These are phyloP conservation scores for Xerophyta viscosa DNA, from an alignment of 106 monocot genomes.

Conservation along the genomic window DNA sequence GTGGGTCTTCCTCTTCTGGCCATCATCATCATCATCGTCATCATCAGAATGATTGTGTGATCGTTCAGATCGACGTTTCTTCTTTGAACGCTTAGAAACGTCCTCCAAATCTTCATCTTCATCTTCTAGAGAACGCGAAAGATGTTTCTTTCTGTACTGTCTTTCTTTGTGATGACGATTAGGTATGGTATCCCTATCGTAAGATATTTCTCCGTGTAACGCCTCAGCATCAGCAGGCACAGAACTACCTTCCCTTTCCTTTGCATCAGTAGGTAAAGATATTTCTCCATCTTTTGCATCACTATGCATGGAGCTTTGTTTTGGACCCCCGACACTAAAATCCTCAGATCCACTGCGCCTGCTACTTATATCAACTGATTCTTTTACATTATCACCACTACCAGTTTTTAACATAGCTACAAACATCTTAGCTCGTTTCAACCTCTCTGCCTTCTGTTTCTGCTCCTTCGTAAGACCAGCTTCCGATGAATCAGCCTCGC, in stretches of 20 bases:
- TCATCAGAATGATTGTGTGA: background rate
- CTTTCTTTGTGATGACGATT: background rate
- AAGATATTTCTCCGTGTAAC: background rate
- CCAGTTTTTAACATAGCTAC: constrained; percentile 69
- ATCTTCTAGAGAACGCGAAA: constrained; percentile 17
- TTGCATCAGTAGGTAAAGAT: background rate
- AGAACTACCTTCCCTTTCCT: constrained; percentile 63
- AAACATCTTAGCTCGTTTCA: constrained; percentile 85
- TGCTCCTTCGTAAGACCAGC: constrained; percentile 66
- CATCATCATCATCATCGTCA: constrained; percentile 18
- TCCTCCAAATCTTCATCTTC: constrained; percentile 5
- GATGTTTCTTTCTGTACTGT: constrained; percentile 31
- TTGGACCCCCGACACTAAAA: constrained; percentile 16
- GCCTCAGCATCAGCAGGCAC: constrained; percentile 30
- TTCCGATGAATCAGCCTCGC: constrained; percentile 71
- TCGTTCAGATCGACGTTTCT: background rate
- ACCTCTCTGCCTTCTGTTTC: constrained; percentile 86
- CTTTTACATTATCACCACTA: background rate
- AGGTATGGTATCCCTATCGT: constrained; percentile 8
- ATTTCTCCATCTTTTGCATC: too few species aligned
- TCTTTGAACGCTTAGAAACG: constrained; percentile 12
- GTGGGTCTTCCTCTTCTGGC: constrained; percentile 27
- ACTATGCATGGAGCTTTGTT: too few species aligned
- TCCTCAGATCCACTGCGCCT: constrained; percentile 8
- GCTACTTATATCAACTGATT: constrained; percentile 12